phyloP scores from a whole-genome alignment of 169 alveolate species.

The Cryptosporidium ubiquitum region DNA sequence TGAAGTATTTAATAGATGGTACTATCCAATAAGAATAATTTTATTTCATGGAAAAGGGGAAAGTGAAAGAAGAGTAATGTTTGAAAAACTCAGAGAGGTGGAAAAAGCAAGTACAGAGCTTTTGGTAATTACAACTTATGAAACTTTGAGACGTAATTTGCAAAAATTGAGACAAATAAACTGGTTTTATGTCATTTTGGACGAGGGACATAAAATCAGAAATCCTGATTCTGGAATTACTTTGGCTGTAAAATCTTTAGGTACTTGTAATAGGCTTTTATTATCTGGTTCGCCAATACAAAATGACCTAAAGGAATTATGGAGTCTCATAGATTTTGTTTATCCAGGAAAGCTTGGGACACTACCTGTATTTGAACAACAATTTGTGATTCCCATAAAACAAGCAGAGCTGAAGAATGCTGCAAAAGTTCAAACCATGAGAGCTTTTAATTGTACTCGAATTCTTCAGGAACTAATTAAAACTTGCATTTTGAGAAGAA shows the following conservation, averaged over 20 bases:
- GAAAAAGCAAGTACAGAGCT: constrained; percentile 12
- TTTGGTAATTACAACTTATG: constrained; percentile 78
- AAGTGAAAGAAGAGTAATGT: constrained; percentile 4
- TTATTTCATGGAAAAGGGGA: constrained; percentile 54
- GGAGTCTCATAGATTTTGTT: constrained; percentile 93
- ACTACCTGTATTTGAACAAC: constrained; percentile 85
- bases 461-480: constrained; percentile 45
- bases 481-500: constrained; percentile 63
- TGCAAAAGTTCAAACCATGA: constrained; percentile 25
- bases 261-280: constrained; percentile 86
- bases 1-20: constrained; percentile 78
- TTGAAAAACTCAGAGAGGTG: constrained; percentile 14
- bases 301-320: constrained; percentile 92
- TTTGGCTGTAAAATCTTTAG: constrained; percentile 84
- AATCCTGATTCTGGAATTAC: constrained; percentile 90
- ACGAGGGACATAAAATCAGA: constrained; percentile 95
- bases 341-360: constrained; percentile 93
- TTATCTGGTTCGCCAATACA: constrained; percentile 94
- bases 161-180: constrained; percentile 70
- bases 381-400: constrained; percentile 79
- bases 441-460: constrained; percentile 62
- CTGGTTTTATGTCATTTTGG: constrained; percentile 89
- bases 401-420: constrained; percentile 69
- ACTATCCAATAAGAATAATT: constrained; percentile 24
- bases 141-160: constrained; percentile 78